Percentiles rank a stretch among this genome's conserved stretches.
Conservation (phyloP, 768 basidiomycete species). For the Jaapia argillacea region DNA sequence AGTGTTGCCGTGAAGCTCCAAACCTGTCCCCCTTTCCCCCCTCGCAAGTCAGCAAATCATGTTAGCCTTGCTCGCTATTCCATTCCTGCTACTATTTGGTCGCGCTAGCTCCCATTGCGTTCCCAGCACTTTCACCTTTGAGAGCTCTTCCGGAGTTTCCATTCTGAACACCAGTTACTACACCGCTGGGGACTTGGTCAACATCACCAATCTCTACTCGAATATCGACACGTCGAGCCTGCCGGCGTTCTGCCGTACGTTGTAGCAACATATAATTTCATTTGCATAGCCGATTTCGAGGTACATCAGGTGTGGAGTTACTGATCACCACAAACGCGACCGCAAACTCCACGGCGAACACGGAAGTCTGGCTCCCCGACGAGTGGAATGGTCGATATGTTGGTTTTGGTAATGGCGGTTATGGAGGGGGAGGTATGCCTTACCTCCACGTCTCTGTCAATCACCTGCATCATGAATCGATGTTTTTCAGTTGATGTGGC, state of each 20-base stretch:
- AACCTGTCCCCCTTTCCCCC: too few species aligned
- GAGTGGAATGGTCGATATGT: constrained; percentile 20
- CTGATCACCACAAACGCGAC: constrained; percentile 15
- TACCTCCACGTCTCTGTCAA: not conserved
- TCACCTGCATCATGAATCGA: not conserved
- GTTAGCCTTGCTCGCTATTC: too few species aligned
- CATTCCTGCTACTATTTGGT: too few species aligned
- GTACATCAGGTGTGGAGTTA: constrained; percentile 9
- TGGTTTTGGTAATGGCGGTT: constrained; percentile 18
- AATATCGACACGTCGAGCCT: constrained; percentile 12
- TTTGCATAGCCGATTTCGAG: not conserved
- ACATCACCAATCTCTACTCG: constrained; percentile 12
- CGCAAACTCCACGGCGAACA: constrained; percentile 9
- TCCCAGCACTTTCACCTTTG: not conserved
- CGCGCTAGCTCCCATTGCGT: too few species aligned
- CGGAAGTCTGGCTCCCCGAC: constrained; percentile 22
- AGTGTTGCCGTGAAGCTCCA: too few species aligned
- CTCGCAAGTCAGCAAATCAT: too few species aligned
- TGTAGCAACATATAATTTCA: not conserved
- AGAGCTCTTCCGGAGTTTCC: not conserved
- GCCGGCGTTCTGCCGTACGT: constrained; percentile 13
- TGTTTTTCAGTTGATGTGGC: constrained; percentile 10
- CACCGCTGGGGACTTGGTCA: constrained; percentile 6
- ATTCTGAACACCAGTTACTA: not conserved
- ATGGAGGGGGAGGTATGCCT: constrained; percentile 16